Conservation (phyloP, 2,329 filamentous ascomycete species). For the Fusarium austroafricanum region DNA sequence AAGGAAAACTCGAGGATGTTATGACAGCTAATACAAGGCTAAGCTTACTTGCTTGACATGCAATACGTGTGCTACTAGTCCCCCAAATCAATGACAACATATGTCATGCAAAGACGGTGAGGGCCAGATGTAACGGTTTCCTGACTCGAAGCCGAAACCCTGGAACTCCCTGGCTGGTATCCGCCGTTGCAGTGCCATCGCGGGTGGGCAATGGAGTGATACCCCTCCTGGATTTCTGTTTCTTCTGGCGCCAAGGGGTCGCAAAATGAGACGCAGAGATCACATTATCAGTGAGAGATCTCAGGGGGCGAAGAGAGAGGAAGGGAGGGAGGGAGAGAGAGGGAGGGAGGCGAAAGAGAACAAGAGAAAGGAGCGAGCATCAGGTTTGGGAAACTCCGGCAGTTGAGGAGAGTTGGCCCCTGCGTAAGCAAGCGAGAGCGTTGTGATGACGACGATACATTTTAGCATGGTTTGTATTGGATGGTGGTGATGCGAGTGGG, state of each 20-base stretch:
- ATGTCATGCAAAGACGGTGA: slow-evolving; percentile 34
- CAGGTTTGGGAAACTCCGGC: slow-evolving; percentile 24
- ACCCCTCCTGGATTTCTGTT: slow-evolving; percentile 20
- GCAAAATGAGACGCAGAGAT: slow-evolving; percentile 27
- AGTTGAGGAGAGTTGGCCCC: slow-evolving; percentile 27
- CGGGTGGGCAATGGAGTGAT: slow-evolving; percentile 40
- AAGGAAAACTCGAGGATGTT: not conserved
- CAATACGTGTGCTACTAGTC: not conserved
- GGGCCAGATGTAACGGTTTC: slow-evolving; percentile 18
- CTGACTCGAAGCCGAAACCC: slow-evolving; percentile 18
- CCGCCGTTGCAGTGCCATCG: slow-evolving; percentile 41
- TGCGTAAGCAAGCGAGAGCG: slow-evolving; percentile 23
- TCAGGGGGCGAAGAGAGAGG: slow-evolving; percentile 13
- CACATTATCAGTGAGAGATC: slow-evolving; percentile 25
- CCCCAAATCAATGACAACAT: not conserved
- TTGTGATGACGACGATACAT: slow-evolving; percentile 15
- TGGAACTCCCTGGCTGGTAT: slow-evolving; percentile 26
- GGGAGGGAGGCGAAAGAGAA: not conserved
- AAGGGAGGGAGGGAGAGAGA: no score
- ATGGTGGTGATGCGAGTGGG: not conserved
- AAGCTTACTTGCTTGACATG: slow-evolving; percentile 5
- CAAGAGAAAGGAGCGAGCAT: not conserved
- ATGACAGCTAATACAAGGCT: slow-evolving; percentile 14
- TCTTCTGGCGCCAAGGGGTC: slow-evolving; percentile 32
- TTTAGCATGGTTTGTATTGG: slow-evolving; percentile 19